phyloP scores from a whole-genome alignment of 352 stramenopile genomes.

The Pythium dissimile region DNA sequence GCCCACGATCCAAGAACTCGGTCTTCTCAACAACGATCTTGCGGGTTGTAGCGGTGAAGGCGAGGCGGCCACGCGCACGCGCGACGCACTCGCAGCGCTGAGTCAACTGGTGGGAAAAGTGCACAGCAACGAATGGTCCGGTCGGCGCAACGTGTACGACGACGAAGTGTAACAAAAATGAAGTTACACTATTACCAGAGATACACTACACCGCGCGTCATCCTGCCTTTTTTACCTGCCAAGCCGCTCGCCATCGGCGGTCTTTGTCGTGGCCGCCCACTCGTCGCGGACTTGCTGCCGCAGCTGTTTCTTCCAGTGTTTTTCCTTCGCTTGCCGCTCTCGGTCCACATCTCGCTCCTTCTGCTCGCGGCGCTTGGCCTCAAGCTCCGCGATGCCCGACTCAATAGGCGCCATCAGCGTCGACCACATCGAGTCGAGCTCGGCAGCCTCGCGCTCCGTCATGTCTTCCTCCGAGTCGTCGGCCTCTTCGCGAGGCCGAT shows the following conservation, averaged over 20 bases:
- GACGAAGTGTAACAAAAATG: constrained; percentile 52
- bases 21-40: constrained; percentile 76
- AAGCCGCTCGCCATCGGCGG: background rate
- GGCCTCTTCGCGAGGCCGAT: background rate
- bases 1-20: constrained; percentile 58
- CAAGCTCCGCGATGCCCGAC: constrained; percentile 35
- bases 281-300: constrained; percentile 15
- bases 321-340: constrained; percentile 24
- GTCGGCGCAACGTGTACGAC: constrained; percentile 74
- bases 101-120: constrained; percentile 35
- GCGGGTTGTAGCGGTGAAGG: constrained; percentile 14
- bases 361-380: constrained; percentile 22
- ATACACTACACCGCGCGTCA: background rate
- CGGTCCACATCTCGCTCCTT: constrained; percentile 44
- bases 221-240: no score
- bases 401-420: constrained; percentile 22
- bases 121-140: constrained; percentile 60
- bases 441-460: background rate
- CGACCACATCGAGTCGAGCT: constrained; percentile 12
- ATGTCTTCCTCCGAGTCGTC: background rate
- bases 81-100: constrained; percentile 27
- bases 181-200: background rate
- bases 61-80: constrained; percentile 20
- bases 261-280: background rate
- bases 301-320: constrained; percentile 23